Conservation (phyloP, 768 basidiomycete species). For the Phanerodontia chrysosporium region DNA sequence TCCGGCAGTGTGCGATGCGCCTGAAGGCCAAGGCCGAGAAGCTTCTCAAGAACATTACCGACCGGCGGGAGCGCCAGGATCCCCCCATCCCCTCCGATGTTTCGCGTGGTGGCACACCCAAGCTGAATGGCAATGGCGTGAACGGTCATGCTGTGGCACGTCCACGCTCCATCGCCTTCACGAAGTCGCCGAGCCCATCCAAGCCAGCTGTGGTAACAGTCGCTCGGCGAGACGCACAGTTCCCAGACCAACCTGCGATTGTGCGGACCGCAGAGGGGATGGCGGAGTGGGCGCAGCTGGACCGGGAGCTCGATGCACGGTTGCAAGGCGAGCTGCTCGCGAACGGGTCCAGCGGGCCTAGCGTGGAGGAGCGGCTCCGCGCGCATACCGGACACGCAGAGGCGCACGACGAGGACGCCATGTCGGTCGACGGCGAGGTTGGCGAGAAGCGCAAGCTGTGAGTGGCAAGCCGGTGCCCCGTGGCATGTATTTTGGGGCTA, state of each 20-base stretch:
- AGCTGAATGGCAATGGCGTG: slow-evolving; percentile 36
- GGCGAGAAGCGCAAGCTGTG: slow-evolving; percentile 68
- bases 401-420: slow-evolving; percentile 27
- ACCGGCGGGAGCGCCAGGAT: slow-evolving; percentile 77
- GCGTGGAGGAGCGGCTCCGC: slow-evolving; percentile 21
- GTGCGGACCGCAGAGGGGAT: slow-evolving; percentile 72
- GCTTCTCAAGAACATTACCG: slow-evolving; percentile 84
- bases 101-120: slow-evolving; percentile 19
- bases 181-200: slow-evolving; percentile 27
- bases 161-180: slow-evolving; percentile 35
- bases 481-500: neutral
- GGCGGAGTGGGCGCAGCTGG: slow-evolving; percentile 58
- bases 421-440: slow-evolving; percentile 29
- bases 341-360: slow-evolving; percentile 3
- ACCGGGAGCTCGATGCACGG: slow-evolving; percentile 40
- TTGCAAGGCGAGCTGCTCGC: slow-evolving; percentile 12
- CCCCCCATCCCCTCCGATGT: slow-evolving; percentile 55
- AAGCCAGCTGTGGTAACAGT: slow-evolving; percentile 16
- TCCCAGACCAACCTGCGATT: slow-evolving; percentile 66
- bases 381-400: no score
- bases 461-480: slow-evolving; percentile 18
- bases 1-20: slow-evolving; percentile 76
- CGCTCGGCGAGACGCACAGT: slow-evolving; percentile 42
- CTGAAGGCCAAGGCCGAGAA: slow-evolving; percentile 82
- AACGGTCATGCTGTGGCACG: slow-evolving; percentile 33